These are phyloP conservation scores for Solanum medicagineum DNA, from an alignment of 257 asterid genomes.

Conservation along the genomic window DNA sequence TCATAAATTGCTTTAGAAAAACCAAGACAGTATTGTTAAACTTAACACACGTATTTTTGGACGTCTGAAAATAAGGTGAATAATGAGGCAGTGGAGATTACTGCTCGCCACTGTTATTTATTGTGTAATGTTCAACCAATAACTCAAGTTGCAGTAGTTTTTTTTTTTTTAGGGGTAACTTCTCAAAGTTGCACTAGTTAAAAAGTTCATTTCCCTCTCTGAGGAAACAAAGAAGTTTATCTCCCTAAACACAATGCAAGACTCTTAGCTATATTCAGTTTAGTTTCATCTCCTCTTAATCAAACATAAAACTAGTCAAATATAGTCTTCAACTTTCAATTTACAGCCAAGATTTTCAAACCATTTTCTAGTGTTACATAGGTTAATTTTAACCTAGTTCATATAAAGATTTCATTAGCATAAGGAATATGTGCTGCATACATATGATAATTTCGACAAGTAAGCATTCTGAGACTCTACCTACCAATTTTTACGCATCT, in stretches of 20 bases:
- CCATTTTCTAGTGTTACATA: background rate
- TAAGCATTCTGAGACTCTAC: background rate
- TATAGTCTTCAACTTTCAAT: background rate
- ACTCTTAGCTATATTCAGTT: background rate
- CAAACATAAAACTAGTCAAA: background rate
- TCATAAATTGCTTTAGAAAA: background rate
- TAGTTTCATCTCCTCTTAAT: background rate
- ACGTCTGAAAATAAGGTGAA: background rate
- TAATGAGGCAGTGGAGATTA: background rate
- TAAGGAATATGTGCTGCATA: background rate
- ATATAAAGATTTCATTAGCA: background rate
- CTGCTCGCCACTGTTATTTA: background rate
- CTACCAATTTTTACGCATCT: constrained; percentile 42
- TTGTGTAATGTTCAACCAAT: background rate
- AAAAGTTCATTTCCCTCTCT: background rate
- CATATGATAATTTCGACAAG: background rate
- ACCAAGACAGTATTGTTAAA: background rate
- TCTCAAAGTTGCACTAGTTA: background rate
- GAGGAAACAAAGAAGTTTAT: background rate
- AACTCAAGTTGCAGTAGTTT: background rate
- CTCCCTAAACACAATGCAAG: background rate
- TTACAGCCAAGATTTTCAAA: background rate
- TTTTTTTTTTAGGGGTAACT: too few relatives aligned
- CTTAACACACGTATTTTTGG: background rate
- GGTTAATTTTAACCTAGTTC: background rate